Conservation (phyloP, 2,329 filamentous ascomycete genomes). For the Penicillium sp. region DNA sequence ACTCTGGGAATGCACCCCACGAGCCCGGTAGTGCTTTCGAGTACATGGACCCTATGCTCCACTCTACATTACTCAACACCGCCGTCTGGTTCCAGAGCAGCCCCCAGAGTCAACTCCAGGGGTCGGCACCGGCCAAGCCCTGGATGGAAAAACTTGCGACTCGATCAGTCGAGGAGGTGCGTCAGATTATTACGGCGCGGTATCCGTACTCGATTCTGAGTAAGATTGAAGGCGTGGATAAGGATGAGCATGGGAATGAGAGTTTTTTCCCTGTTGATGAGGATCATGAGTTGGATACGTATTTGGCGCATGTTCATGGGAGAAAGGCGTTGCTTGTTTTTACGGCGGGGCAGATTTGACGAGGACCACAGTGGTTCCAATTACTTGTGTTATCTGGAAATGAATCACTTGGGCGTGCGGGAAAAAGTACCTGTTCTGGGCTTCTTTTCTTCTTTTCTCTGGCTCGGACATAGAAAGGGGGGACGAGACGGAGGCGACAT, state of each 20-base stretch:
- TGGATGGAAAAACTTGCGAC: conserved; percentile 68
- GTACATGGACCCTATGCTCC: conserved; percentile 42
- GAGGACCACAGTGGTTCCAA: neutral
- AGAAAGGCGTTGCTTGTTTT: conserved; percentile 59
- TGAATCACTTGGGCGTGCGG: neutral
- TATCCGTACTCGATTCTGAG: conserved; percentile 62
- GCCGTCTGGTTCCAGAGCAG: conserved; percentile 72
- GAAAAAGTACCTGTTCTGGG: neutral
- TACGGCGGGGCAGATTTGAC: conserved; percentile 34
- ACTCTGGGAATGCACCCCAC: conserved; percentile 38
- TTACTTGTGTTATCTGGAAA: neutral
- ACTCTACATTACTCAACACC: conserved; percentile 44
- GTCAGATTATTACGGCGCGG: conserved; percentile 62
- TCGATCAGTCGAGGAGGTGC: conserved; percentile 63
- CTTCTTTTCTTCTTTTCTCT: neutral
- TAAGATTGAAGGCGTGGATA: conserved; percentile 67
- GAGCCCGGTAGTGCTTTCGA: conserved; percentile 35
- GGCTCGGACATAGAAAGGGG: neutral
- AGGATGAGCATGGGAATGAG: conserved; percentile 61
- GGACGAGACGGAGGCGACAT: neutral
- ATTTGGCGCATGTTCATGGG: conserved; percentile 65
- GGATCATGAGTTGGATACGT: conserved; percentile 71
- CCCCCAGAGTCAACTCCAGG: conserved; percentile 59
- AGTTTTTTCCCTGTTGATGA: conserved; percentile 66
- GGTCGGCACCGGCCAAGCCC: conserved; percentile 41